Evolutionary conservation across 805 yeast species (phyloP), one percentile per base, ranked within the genome.

Genomic region (Myxozyma geophila): DNA sequence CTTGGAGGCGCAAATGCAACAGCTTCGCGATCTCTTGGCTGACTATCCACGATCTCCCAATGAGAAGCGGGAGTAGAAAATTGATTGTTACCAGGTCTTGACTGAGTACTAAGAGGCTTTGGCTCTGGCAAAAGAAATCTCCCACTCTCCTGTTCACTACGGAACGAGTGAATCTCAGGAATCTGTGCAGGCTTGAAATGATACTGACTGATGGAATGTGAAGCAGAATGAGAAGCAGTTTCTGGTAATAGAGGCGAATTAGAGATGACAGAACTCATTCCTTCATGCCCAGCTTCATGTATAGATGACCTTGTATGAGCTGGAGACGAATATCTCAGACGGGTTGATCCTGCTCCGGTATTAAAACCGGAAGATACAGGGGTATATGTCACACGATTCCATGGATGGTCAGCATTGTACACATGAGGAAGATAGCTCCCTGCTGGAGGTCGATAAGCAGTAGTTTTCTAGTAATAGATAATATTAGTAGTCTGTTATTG

Each of bases 61-160:
- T n/a, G 21, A n/a, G 19, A n/a, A 9, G 17, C 17, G 17, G 9
- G 47, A 13, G 47, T 8, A 2, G 47, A n/a, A 17, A 8, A 43
- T 17, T 8, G 17, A 43, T n/a, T 19, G 10, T 19, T 43, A 2
- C 47, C 47, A 13, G n/a, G 47, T 4, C 15, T n/a, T n/a, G 47
- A 9, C 47, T 39, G 47, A 8, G 6, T 19, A 15, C 47, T 39
- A 7, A 43, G 21, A 19, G n/a, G 4, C 19, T 43, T 46, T 9
- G 35, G 50, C 35, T 46, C 50, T 9, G 50, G 50, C 21, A 46
- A 46, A 19, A 46, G 2, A 46, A 21, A 46, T 46, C 50, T 46
- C 35, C 50, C 33, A 10, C 35, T 23, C 21, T 23, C 50, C 12
- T 8, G n/a, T 19, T 46, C 50, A 23, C 19, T 46, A 19, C 35